Evolutionary conservation across 148 eudicot species (phyloP), one percentile per base, ranked within the genome.

Genomic region (Salicornia ramosissima): DNA sequence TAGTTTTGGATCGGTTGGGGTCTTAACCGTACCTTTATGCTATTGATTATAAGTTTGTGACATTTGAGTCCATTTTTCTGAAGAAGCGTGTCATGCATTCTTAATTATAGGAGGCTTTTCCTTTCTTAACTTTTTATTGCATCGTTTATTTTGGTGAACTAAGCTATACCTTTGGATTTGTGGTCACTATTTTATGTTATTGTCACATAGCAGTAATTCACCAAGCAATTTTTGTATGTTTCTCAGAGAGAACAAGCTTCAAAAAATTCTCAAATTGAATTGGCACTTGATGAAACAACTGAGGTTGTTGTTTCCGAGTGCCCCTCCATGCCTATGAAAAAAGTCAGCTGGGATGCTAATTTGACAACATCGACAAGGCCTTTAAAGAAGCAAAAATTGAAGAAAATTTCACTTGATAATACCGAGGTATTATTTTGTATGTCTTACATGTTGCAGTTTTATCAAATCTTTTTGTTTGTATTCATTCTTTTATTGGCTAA

Each of bases 321-420:
- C n/a, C 58, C 71, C 42, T 54, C 74, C 43, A 28, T 31, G 4
- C 53, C 75, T 43, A 65, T 24, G 50, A 71, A 76, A 71, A 77
- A 30, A 65, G 72, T 71, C 58, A 71, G 71, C 52, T 77, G 80
- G 80, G 51, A 71, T 31, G 58, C 64, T 65, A 71, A 66, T 71
- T 18, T 77, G 45, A 50, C 54, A 19, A 71, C 80, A 13, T 42
- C 71, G 55, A 33, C 71, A 29, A 47, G 67, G 54, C 65, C 62
- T 12, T 26, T 24, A 42, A 77, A 71, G 65, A 71, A 58, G 71
- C 73, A 65, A 24, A 64, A 65, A 36, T 22, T 40, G 46, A 66
- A 71, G 61, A 71, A 25, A 49, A 30, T 29, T 9, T 58, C 39
- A 9, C 45, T 40, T 16, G 22, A 18, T 59, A n/a, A 11, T 29